Evolutionary conservation across 2,329 filamentous ascomycete species (phyloP).

Genomic region (Cladophialophora bantiana): DNA sequence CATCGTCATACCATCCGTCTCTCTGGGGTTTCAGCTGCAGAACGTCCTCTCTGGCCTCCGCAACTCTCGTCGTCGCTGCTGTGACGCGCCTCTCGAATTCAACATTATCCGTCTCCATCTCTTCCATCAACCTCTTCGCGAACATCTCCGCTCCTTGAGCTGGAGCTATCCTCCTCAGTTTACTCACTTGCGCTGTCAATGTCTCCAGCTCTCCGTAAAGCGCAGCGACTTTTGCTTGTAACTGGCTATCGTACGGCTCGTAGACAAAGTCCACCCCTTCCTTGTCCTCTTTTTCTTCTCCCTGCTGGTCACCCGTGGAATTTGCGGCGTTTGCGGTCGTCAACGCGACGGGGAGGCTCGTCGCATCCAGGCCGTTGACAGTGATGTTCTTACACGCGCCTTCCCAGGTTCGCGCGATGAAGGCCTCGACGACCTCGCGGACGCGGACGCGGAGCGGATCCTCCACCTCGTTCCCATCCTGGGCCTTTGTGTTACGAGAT

Average conservation of each 20-base stretch:
- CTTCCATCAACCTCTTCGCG: conserved; percentile 45
- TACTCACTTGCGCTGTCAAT: conserved; percentile 55
- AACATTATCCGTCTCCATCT: conserved; percentile 50
- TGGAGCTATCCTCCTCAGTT: conserved; percentile 55
- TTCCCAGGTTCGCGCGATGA: conserved; percentile 54
- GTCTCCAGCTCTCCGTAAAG: conserved; percentile 57
- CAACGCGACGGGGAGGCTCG: conserved; percentile 20
- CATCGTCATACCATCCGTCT: conserved; percentile 48
- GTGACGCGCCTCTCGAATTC: conserved; percentile 48
- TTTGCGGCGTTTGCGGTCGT: background rate
- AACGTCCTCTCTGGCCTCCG: conserved; percentile 3
- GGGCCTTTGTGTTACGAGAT: background rate
- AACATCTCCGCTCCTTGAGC: conserved; percentile 50
- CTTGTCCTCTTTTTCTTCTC: conserved; percentile 37
- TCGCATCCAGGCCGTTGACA: conserved; percentile 56
- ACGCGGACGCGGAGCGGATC: conserved; percentile 39
- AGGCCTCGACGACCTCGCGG: conserved; percentile 44
- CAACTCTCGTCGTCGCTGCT: conserved; percentile 12
- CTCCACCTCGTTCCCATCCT: conserved; percentile 26
- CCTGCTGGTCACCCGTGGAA: background rate
- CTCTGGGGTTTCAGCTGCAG: conserved; percentile 35
- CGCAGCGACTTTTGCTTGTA: conserved; percentile 52
- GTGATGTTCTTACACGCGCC: conserved; percentile 53
- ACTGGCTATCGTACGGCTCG: conserved; percentile 53
- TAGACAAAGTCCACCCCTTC: conserved; percentile 55